Evolutionary conservation across 371 early-diverging fungal species (phyloP).

Genomic region (Mucor circinelloides): DNA sequence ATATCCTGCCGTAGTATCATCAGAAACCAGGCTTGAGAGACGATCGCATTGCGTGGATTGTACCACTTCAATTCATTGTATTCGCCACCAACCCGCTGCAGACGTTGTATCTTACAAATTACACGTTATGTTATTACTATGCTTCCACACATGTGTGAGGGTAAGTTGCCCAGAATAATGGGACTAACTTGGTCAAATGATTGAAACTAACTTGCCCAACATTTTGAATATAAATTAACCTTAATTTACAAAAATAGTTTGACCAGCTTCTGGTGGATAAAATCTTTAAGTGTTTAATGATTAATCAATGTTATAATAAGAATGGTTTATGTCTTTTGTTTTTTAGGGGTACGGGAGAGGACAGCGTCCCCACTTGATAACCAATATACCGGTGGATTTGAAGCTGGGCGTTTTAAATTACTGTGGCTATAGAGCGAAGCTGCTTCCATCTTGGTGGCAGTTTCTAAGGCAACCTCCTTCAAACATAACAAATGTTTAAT

Average conservation of each 20-base stretch:
- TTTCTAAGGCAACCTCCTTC: conserved; percentile 13
- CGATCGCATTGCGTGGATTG: no score
- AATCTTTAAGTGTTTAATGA: conserved; percentile 7
- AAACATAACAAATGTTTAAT: conserved; percentile 18
- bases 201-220: neutral
- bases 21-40: no score
- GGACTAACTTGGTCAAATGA: no score
- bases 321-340: conserved; percentile 11
- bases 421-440: conserved; percentile 5
- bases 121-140: no score
- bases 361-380: conserved; percentile 4
- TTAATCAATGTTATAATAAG: conserved; percentile 9
- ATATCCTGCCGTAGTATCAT: no score
- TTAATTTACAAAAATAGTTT: neutral
- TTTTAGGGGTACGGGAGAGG: conserved; percentile 15
- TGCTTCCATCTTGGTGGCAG: conserved; percentile 18
- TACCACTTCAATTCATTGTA: no score
- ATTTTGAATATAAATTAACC: neutral
- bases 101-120: no score
- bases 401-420: conserved; percentile 17
- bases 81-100: no score
- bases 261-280: neutral
- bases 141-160: neutral
- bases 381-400: conserved; percentile 8
- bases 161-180: no score